Conservation (phyloP, 2,329 filamentous ascomycete species). For the Drechslerella coelobrocha region DNA sequence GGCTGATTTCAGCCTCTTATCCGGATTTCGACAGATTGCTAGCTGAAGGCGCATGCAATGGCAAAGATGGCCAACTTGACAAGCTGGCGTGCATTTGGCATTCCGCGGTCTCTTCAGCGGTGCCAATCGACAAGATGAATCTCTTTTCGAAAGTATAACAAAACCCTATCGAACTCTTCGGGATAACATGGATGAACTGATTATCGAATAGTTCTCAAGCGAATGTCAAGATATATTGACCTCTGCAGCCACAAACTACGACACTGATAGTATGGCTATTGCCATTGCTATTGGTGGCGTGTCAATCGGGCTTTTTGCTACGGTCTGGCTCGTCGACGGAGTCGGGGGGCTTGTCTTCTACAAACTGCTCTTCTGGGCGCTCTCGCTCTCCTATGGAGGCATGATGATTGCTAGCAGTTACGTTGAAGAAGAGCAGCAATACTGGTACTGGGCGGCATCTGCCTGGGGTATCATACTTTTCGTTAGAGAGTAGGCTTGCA, state of each 20-base stretch:
- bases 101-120: slow-evolving; percentile 13
- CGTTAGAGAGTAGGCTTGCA: slow-evolving; percentile 59
- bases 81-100: slow-evolving; percentile 75
- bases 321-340: slow-evolving; percentile 29
- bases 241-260: slow-evolving; percentile 89
- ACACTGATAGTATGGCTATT: slow-evolving; percentile 68
- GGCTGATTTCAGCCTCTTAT: slow-evolving; percentile 77
- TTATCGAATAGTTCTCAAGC: slow-evolving; percentile 66
- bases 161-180: neutral
- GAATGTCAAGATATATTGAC: slow-evolving; percentile 81
- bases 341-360: slow-evolving; percentile 20
- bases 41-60: slow-evolving; percentile 44
- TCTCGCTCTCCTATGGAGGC: slow-evolving; percentile 69
- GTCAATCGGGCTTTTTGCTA: slow-evolving; percentile 53
- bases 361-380: slow-evolving; percentile 43
- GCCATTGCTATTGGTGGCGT: slow-evolving; percentile 60
- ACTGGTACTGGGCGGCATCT: slow-evolving; percentile 91
- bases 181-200: neutral
- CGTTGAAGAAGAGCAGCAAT: slow-evolving; percentile 97
- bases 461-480: slow-evolving; percentile 70
- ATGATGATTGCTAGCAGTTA: slow-evolving; percentile 99
- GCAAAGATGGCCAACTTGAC: slow-evolving; percentile 60
- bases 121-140: slow-evolving; percentile 30
- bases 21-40: slow-evolving; percentile 62
- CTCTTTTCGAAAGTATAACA: slow-evolving; percentile 22